Percentiles rank a stretch among this genome's conserved stretches.
Conservation (phyloP, 495 filamentous ascomycete genomes). For the Xylaria telfairii region DNA sequence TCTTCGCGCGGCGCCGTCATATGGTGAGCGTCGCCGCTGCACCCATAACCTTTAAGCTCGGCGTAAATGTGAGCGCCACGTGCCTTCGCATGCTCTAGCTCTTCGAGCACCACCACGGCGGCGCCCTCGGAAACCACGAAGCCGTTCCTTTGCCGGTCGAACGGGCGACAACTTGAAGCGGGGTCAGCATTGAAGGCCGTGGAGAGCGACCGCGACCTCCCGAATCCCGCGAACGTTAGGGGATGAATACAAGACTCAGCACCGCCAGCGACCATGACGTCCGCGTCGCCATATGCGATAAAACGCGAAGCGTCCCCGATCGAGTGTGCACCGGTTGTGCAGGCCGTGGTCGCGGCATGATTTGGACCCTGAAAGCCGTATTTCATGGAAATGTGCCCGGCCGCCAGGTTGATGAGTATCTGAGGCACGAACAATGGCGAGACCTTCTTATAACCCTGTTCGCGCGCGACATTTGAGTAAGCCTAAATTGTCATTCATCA, state of each 20-base stretch:
- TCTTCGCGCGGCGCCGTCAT: constrained; percentile 87
- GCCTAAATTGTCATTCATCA: constrained; percentile 8
- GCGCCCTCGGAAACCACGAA: constrained; percentile 96
- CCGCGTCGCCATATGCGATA: constrained; percentile 86
- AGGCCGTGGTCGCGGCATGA: constrained; percentile 90
- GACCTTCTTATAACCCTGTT: constrained; percentile 86
- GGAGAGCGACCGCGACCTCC: constrained; percentile 82
- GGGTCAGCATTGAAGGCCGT: constrained; percentile 82
- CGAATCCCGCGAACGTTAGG: constrained; percentile 88
- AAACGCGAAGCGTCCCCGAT: constrained; percentile 92
- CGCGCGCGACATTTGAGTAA: background rate
- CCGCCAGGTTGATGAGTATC: constrained; percentile 91
- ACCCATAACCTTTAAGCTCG: constrained; percentile 86
- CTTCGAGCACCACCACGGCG: constrained; percentile 85
- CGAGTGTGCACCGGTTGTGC: constrained; percentile 92
- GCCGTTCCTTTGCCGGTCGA: constrained; percentile 79
- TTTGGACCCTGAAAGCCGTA: constrained; percentile 91
- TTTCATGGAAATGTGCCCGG: constrained; percentile 92
- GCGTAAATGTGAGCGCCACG: constrained; percentile 86
- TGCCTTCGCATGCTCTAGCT: constrained; percentile 83
- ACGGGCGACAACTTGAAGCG: constrained; percentile 77
- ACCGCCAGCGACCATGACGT: constrained; percentile 94
- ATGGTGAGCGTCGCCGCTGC: constrained; percentile 86
- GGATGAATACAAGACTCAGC: constrained; percentile 97
- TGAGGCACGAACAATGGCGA: constrained; percentile 91